Evolutionary conservation across 495 filamentous ascomycete genomes (phyloP).

Genomic region (Xylaria intraflava): DNA sequence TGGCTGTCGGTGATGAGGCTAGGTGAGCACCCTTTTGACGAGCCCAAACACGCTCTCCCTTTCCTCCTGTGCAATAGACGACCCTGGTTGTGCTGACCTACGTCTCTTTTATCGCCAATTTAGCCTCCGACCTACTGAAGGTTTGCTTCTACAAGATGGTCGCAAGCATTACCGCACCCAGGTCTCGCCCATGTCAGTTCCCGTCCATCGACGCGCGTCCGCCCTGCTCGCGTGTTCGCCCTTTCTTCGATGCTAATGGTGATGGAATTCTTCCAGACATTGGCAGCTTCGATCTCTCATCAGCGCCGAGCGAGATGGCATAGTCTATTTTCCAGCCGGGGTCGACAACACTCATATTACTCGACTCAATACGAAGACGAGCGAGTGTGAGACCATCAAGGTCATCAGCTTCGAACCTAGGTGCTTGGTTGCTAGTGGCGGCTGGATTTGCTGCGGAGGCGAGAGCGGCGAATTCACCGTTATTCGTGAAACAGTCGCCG

Average conservation of each 20-base stretch:
- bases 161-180: conserved; percentile 68
- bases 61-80: neutral
- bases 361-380: conserved; percentile 61
- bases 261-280: conserved; percentile 52
- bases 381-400: conserved; percentile 67
- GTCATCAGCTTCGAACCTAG: conserved; percentile 73
- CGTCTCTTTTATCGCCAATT: neutral
- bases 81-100: conserved; percentile 2
- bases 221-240: conserved; percentile 2
- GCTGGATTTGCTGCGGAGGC: conserved; percentile 87
- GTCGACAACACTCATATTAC: conserved; percentile 55
- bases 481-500: conserved; percentile 41
- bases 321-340: conserved; percentile 76
- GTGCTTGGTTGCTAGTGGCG: conserved; percentile 76
- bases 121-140: conserved; percentile 43
- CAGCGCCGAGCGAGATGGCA: conserved; percentile 65
- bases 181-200: conserved; percentile 65
- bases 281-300: conserved; percentile 89
- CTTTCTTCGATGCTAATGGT: conserved; percentile 6
- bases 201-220: conserved; percentile 7
- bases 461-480: conserved; percentile 78
- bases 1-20: conserved; percentile 47
- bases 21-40: conserved; percentile 31
- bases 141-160: conserved; percentile 56
- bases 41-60: neutral